Base-by-base conservation (phyloP, 768 basidiomycete species). In the Rhodosporidiobolus odoratus region DNA sequence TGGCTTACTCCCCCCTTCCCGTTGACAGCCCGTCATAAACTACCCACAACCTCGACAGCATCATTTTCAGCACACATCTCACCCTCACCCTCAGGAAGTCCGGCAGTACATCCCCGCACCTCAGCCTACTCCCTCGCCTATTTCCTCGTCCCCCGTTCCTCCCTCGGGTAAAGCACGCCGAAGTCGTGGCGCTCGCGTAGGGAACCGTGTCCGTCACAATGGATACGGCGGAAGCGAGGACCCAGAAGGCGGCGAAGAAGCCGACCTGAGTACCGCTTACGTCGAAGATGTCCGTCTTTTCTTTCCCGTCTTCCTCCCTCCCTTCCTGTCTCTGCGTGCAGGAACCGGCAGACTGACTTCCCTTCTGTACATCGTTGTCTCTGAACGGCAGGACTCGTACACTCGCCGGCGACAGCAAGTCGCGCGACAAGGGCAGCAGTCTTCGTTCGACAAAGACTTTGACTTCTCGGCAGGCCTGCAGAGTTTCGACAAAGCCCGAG, bases 401-500 rank as follows among this genome's bases (percentile, higher is more conserved):
- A 19, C 23, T 7, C 34, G 35, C 17, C 34, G 41, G n/a, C 32
- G 40, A 10, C 50, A 35, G 21, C 40, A 35, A n/a, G 48, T 43
- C 8, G 40, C 32, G 5, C 6, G 27, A 32, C 52, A 32, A 25
- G 13, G 21, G 59, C 35, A 38, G 25, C 27, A 40, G 21, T 6
- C 58, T 6, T 43, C 57, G 23, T 70, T 77, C 34, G 62, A 57
- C 37, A 68, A 74, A 30, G 76, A 75, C 15, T 75, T 77, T 45
- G 74, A 77, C 50, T 75, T 77, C 40, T 13, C 30, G 1, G 59
- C 62, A 5, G 69, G 68, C 2, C 50, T 75, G 6, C 38, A 32
- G 12, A 63, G 62, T 17, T 77, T 77, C 61, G 65, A 77, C 73
- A 77, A 77, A 62, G 47, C 35, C 17, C 27, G 34, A 2, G 72